Evolutionary conservation across 805 yeast genomes (phyloP), one percentile per base, ranked within the genome.

Genomic region (Starmerella bombicola): DNA sequence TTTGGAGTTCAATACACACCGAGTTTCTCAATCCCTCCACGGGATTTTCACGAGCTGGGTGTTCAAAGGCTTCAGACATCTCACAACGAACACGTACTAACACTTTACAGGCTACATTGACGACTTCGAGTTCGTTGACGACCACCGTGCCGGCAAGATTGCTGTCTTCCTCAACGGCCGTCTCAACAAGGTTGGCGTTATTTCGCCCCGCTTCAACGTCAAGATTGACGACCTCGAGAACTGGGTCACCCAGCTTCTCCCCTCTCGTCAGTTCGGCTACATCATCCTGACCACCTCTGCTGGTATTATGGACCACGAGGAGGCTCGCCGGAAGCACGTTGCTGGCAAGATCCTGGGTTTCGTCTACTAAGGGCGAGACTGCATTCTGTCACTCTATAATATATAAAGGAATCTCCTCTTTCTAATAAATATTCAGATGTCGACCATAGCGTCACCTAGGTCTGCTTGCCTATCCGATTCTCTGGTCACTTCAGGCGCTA

Each of bases 261-360:
- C 97, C 69, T 94, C 97, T 57, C 84, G 97, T 80, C 97, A 86
- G 73, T 88, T 86, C 65, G 97, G 97, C 74, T 85, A 70, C 80
- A 86, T 86, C 65, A 82, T 86, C 70, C 78, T 86, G 68, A 88
- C 97, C 72, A 86, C 97, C 61, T 88, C 96, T 62, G 95, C 96
- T 61, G 97, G 97, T 74, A 86, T 86, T 63, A 85, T 86, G 94
- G 96, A 88, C 78, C 97, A 86, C 76, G 96, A 88, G 77, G 96
- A 86, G 76, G 97, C 97, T 64, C 83, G 94, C 80, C 81, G 96
- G 79, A 88, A 86, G 82, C 96, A 86, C 75, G 96, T 86, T 60
- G 84, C 95, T 59, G 97, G 97, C 71, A 86, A 86, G 79, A 81
- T 86, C 71, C 80, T 86, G 66, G 97, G 96, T 67, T 86, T 83